Conservation (phyloP, 1,284 basidiomycete species). For the Cryptococcus jaspeensis region DNA sequence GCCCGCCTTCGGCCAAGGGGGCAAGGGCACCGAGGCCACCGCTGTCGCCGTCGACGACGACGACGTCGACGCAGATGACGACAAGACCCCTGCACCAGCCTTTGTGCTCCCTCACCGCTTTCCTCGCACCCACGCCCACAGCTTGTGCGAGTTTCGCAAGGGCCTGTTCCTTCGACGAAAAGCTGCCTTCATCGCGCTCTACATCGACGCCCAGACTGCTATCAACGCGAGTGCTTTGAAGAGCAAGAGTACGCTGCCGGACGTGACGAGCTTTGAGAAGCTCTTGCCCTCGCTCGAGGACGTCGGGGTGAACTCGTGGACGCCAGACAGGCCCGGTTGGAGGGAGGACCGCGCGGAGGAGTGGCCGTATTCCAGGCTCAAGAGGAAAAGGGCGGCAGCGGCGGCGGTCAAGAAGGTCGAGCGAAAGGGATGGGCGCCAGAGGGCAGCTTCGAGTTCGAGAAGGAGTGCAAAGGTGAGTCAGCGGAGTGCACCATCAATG, state of each 20-base stretch:
- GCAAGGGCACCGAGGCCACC: neutral
- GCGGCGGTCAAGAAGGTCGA: constrained; percentile 22
- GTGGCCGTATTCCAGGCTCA: constrained; percentile 28
- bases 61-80: neutral
- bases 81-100: neutral
- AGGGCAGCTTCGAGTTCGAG: constrained; percentile 51
- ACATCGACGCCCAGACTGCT: constrained; percentile 40
- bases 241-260: constrained; percentile 10
- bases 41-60: neutral
- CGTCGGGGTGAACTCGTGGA: constrained; percentile 34
- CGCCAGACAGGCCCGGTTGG: constrained; percentile 39
- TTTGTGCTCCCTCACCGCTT: neutral
- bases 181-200: constrained; percentile 39
- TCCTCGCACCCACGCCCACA: constrained; percentile 1
- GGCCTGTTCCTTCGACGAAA: constrained; percentile 38
- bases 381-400: constrained; percentile 20
- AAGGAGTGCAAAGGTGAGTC: constrained; percentile 35
- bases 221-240: constrained; percentile 5
- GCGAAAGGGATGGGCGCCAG: constrained; percentile 47
- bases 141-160: constrained; percentile 19
- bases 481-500: neutral
- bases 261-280: constrained; percentile 17
- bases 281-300: constrained; percentile 38
- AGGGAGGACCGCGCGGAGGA: constrained; percentile 19
- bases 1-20: constrained; percentile 17